Evolutionary conservation across 192 early-diverging fungal genomes (phyloP).

Genomic region (Diversispora epigaea): DNA sequence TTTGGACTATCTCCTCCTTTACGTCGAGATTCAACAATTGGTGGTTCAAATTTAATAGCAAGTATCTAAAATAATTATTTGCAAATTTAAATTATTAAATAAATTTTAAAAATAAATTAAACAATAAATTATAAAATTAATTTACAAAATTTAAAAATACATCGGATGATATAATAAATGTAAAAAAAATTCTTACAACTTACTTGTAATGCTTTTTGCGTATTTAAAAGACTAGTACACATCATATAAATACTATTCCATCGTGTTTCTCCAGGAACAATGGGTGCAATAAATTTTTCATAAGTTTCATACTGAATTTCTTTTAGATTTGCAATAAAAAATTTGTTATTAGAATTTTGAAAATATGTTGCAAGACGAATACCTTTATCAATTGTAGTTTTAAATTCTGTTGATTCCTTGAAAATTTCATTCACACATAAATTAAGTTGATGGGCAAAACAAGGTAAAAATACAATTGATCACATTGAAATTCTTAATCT

Average conservation of each 20-base stretch:
- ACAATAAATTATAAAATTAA: too few relatives aligned
- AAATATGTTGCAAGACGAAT: background rate
- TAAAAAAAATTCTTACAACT: too few relatives aligned
- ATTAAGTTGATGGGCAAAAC: slow-evolving; percentile 17
- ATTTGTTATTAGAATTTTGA: slow-evolving; percentile 11
- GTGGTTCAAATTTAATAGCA: too few relatives aligned
- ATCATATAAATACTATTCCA: slow-evolving; percentile 15
- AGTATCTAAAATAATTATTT: too few relatives aligned
- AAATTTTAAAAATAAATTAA: too few relatives aligned
- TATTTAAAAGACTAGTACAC: background rate
- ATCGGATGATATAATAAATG: too few relatives aligned
- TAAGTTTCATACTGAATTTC: slow-evolving; percentile 1
- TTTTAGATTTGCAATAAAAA: slow-evolving; percentile 26
- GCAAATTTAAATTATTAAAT: too few relatives aligned
- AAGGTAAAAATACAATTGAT: slow-evolving; percentile 10
- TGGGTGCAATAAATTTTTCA: background rate
- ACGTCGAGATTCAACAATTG: too few relatives aligned
- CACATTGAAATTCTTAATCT: background rate
- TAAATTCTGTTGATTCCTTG: slow-evolving; percentile 17
- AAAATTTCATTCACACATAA: slow-evolving; percentile 8
- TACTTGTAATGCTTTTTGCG: too few relatives aligned
- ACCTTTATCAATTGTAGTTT: background rate
- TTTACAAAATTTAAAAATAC: too few relatives aligned
- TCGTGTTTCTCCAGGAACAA: background rate
- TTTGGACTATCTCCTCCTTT: too few relatives aligned